Evolutionary conservation across 1,284 basidiomycete species (phyloP).

Genomic region (Anthracocystis walkeri): DNA sequence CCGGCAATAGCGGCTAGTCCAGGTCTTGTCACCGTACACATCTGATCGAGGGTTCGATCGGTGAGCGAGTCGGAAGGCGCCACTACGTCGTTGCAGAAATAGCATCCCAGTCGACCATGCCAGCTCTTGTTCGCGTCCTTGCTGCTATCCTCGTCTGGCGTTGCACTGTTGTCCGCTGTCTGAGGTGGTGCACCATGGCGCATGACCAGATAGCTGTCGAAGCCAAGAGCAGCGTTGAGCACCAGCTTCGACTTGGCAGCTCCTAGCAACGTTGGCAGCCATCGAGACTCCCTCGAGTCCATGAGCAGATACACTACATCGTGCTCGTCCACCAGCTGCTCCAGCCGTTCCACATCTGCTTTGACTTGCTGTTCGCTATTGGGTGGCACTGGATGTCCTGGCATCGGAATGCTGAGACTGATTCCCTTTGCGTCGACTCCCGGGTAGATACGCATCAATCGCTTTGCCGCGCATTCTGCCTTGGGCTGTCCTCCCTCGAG

Average conservation of each 20-base stretch:
- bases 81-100: conserved; percentile 98
- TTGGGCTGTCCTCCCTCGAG: conserved; percentile 93
- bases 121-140: conserved; percentile 37
- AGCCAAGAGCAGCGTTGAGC: conserved; percentile 93
- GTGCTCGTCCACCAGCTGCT: conserved; percentile 82
- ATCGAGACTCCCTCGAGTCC: conserved; percentile 95
- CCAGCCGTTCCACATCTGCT: conserved; percentile 79
- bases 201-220: conserved; percentile 97
- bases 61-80: conserved; percentile 92
- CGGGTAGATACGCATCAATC: conserved; percentile 88
- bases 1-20: conserved; percentile 92
- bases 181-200: conserved; percentile 81
- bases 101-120: conserved; percentile 77
- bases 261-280: conserved; percentile 91
- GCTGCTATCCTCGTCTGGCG: neutral
- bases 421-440: conserved; percentile 84
- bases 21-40: conserved; percentile 99
- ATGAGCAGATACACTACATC: conserved; percentile 94
- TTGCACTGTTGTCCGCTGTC: neutral
- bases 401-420: conserved; percentile 91
- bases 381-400: conserved; percentile 85
- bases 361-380: conserved; percentile 74
- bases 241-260: conserved; percentile 89
- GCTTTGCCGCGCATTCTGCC: conserved; percentile 88
- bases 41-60: conserved; percentile 95